Evolutionary conservation across 1,139 yeast genomes (phyloP).

Genomic region (Blastobotrys niveus): DNA sequence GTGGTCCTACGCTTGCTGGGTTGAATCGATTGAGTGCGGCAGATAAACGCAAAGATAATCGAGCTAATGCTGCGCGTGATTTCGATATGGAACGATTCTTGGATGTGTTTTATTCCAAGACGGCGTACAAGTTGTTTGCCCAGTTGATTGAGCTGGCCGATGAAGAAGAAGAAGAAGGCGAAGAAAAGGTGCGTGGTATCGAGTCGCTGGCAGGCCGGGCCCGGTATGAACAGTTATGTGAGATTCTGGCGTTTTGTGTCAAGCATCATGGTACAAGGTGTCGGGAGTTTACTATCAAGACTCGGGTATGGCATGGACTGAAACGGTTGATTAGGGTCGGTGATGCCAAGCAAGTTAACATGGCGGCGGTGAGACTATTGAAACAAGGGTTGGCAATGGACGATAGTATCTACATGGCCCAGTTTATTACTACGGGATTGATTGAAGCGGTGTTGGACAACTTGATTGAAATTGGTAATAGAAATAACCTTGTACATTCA

Average conservation of each 20-base stretch:
- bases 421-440: slow-evolving; percentile 49
- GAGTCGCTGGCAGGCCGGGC: slow-evolving; percentile 34
- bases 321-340: slow-evolving; percentile 38
- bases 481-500: slow-evolving; percentile 66
- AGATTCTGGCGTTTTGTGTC: slow-evolving; percentile 59
- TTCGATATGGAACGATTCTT: slow-evolving; percentile 5
- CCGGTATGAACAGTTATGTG: slow-evolving; percentile 62
- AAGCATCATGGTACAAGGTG: slow-evolving; percentile 53
- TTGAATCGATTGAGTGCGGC: background rate
- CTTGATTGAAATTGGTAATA: slow-evolving; percentile 45
- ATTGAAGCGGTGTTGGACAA: slow-evolving; percentile 46
- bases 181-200: background rate
- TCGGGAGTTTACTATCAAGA: slow-evolving; percentile 55
- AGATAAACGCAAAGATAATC: background rate
- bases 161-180: background rate
- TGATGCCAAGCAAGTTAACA: slow-evolving; percentile 45
- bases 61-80: background rate
- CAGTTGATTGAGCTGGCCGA: slow-evolving; percentile 3
- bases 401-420: slow-evolving; percentile 54
- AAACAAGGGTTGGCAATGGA: slow-evolving; percentile 31
- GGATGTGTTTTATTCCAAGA: slow-evolving; percentile 5
- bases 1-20: slow-evolving; percentile 9
- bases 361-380: slow-evolving; percentile 45
- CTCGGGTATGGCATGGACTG: slow-evolving; percentile 51
- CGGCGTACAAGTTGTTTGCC: slow-evolving; percentile 1